Base-by-base conservation (phyloP, 805 yeast species). In the Candida mattraensis region DNA sequence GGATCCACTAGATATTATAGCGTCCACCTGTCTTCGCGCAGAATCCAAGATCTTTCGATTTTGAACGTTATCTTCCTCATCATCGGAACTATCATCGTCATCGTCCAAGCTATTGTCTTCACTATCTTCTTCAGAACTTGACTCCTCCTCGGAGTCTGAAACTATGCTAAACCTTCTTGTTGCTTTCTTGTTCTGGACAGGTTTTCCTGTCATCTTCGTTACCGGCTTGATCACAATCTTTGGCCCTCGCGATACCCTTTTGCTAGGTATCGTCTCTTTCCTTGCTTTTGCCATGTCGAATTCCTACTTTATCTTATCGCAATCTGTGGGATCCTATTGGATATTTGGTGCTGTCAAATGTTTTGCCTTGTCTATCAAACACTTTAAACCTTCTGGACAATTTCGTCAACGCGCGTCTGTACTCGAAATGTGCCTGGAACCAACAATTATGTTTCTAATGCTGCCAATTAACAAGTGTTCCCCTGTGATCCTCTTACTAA, bases 1-100 rank as follows among this genome's bases (percentile, higher is more conserved):
- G 23, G 67, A 66, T 14, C 68, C 69, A 22, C 66, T 32, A 48
- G 57, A 56, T 39, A 55, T 47, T 26, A 51, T 51, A 5, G 50
- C 48, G 29, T 51, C 43, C 42, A 48, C 42, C 27, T 53, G 50
- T 13, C 39, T 43, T 12, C 42, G 50, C 1, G 54, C 47, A 7
- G 44, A 31, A 18, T 35, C 24, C n/a, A 42, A 28, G 11, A 54
- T 17, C 23, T 25, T 18, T 10, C 28, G 31, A 17, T 35, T 22
- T 16, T 22, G 20, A 7, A 28, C 24, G 19, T 16, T 20, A 16
- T 23, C 43, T 27, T 63, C 64, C 5, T 59, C 51, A 18, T 61
- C 57, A 26, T 60, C 45, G 14, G 56, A 62, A 19, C 53, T 60
- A 19, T 47, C 45, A 13, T 46, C 50, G 7, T 55, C 45, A 33